A percentile compares a stretch with the other conserved stretches of the same genome.
Evolutionary conservation across 148 eudicot genomes (phyloP).

Genomic region (Polygonum aviculare): DNA sequence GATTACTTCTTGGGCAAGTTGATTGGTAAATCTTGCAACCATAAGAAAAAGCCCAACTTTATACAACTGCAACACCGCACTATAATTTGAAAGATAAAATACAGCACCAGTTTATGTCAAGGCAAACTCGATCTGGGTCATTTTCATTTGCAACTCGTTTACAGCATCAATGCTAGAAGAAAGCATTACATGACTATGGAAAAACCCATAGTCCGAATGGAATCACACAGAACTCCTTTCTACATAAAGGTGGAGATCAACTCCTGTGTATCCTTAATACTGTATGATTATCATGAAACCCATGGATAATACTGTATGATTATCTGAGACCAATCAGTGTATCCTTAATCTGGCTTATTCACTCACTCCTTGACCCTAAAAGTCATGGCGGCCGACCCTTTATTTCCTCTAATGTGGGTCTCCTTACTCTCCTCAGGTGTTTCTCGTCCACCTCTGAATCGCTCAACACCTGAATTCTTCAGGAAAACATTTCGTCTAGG

Average conservation of each 20-base stretch:
- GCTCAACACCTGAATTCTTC: not conserved
- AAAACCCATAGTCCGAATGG: conserved; percentile 1
- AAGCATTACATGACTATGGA: not conserved
- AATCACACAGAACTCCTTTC: not conserved
- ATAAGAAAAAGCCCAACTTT: too few relatives aligned
- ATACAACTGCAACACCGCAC: too few relatives aligned
- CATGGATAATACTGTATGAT: not conserved
- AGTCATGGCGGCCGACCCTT: not conserved
- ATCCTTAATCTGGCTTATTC: not conserved
- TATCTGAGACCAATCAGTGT: not conserved
- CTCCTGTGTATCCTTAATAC: too few relatives aligned
- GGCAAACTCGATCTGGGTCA: not conserved
- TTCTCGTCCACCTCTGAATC: conserved; percentile 2
- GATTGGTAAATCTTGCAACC: too few relatives aligned
- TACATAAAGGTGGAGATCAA: not conserved
- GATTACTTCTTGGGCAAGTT: too few relatives aligned
- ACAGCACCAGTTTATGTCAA: not conserved
- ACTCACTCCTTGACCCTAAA: not conserved
- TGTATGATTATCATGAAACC: not conserved
- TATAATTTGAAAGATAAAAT: not conserved
- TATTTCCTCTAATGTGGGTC: not conserved
- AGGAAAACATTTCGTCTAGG: not conserved
- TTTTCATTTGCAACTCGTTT: not conserved
- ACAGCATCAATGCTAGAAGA: not conserved
- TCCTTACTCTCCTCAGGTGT: not conserved